Percentiles rank a stretch among this genome's conserved stretches.
These are phyloP conservation scores for Lepiota brunneoincarnata DNA, from an alignment of 768 basidiomycete species.

Conservation along the genomic window DNA sequence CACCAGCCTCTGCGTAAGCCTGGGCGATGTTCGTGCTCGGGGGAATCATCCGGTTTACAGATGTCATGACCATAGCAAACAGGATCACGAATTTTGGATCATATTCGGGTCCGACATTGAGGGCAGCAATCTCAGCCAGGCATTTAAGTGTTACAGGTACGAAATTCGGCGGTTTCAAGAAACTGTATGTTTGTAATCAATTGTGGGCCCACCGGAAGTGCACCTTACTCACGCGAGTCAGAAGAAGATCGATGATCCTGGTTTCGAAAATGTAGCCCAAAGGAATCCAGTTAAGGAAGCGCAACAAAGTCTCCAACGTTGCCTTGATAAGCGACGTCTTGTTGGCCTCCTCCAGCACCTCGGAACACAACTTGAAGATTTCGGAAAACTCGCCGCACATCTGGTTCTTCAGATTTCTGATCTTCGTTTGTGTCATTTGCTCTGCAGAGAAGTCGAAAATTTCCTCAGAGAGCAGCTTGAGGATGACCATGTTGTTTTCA, in stretches of 20 bases:
- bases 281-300: constrained; percentile 99
- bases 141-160: constrained; percentile 97
- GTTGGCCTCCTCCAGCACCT: constrained; percentile 95
- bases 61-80: constrained; percentile 98
- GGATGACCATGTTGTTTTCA: constrained; percentile 99
- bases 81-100: constrained; percentile 97
- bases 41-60: constrained; percentile 94
- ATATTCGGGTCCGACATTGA: constrained; percentile 95
- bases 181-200: constrained; percentile 50
- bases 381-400: constrained; percentile 98
- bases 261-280: constrained; percentile 99
- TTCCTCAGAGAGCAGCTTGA: constrained; percentile 96
- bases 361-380: constrained; percentile 96
- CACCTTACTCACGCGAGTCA: constrained; percentile 71
- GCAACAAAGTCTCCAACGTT: constrained; percentile 89
- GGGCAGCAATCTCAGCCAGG: constrained; percentile 91
- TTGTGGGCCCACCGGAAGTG: too few relatives aligned
- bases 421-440: constrained; percentile 97
- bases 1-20: constrained; percentile 86
- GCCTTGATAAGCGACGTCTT: constrained; percentile 93
- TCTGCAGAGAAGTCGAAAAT: constrained; percentile 99
- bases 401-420: constrained; percentile 95
- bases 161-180: constrained; percentile 94
- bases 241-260: constrained; percentile 89
- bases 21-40: constrained; percentile 92